Evolutionary conservation across 2,329 filamentous ascomycete species (phyloP).

Genomic region (Neurospora sp.): DNA sequence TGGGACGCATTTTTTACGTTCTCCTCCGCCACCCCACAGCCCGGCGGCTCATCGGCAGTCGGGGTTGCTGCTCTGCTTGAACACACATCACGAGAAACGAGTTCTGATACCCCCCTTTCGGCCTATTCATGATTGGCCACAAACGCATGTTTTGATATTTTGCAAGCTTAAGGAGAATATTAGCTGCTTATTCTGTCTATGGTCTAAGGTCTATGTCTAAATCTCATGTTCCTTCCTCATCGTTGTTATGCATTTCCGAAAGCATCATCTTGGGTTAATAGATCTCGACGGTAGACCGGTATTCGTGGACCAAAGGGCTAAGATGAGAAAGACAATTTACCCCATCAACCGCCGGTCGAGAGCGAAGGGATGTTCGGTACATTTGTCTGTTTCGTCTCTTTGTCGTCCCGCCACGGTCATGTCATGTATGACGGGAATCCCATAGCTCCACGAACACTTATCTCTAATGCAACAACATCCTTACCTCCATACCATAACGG

Average conservation of each 20-base stretch:
- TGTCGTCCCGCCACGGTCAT: not conserved
- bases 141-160: not conserved
- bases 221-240: not conserved
- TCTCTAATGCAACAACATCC: not conserved
- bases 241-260: not conserved
- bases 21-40: not conserved
- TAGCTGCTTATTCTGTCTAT: not conserved
- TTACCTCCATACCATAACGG: not conserved
- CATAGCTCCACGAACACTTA: not conserved
- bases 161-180: not conserved
- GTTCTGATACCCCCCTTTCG: not conserved
- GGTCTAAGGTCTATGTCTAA: not conserved
- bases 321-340: not conserved
- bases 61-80: not conserved
- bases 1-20: not conserved
- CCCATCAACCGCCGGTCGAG: not conserved
- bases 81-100: not conserved
- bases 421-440: not conserved
- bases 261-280: not conserved
- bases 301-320: not conserved
- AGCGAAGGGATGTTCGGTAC: not conserved
- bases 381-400: not conserved
- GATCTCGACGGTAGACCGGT: not conserved
- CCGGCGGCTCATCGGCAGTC: not conserved
- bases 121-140: not conserved